Evolutionary conservation across 768 basidiomycete species (phyloP).

Genomic region (Naganishia kalamii): DNA sequence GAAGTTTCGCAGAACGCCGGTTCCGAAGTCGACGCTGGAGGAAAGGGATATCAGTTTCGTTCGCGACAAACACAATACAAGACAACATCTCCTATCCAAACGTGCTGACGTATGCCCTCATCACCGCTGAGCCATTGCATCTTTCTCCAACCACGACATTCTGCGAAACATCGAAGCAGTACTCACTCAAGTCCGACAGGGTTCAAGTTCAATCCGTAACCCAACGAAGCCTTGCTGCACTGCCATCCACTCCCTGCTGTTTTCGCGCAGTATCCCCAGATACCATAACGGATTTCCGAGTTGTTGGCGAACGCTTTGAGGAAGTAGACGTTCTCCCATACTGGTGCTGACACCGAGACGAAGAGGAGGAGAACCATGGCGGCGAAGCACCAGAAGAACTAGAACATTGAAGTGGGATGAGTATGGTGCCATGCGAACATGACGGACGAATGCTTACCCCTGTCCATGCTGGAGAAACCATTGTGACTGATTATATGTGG

Average conservation of each 20-base stretch:
- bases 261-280: slow-evolving; percentile 58
- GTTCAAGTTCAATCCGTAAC: slow-evolving; percentile 15
- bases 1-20: slow-evolving; percentile 57
- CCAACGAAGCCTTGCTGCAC: slow-evolving; percentile 26
- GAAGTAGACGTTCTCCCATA: slow-evolving; percentile 67
- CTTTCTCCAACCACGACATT: neutral
- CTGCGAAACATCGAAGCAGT: neutral
- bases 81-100: too few species aligned
- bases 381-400: slow-evolving; percentile 61
- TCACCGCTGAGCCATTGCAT: neutral
- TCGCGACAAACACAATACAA: too few species aligned
- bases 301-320: slow-evolving; percentile 53
- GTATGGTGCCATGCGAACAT: neutral
- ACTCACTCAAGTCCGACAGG: slow-evolving; percentile 21
- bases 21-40: slow-evolving; percentile 44
- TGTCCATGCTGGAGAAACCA: slow-evolving; percentile 21
- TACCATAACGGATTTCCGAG: slow-evolving; percentile 57
- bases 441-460: slow-evolving; percentile 7
- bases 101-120: neutral
- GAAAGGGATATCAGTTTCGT: neutral
- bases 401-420: neutral
- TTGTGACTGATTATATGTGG: neutral
- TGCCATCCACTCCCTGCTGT: slow-evolving; percentile 20
- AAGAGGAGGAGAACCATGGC: slow-evolving; percentile 56
- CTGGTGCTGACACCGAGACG: slow-evolving; percentile 66